Evolutionary conservation across 2,329 filamentous ascomycete genomes (phyloP).

Genomic region (Talaromyces verruculosus): DNA sequence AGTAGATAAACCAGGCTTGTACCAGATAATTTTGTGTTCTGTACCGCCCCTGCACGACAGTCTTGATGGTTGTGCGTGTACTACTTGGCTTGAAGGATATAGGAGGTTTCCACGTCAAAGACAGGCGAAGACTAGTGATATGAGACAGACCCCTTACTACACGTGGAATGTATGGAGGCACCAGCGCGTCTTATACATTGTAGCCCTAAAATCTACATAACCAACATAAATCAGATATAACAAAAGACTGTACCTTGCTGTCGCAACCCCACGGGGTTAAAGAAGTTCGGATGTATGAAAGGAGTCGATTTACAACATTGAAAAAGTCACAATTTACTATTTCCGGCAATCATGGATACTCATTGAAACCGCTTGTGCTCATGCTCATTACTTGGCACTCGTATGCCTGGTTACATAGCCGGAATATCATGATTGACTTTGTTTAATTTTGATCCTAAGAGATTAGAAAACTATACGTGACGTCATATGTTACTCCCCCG

Average conservation of each 20-base stretch:
- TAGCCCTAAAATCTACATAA: neutral
- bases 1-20: neutral
- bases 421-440: neutral
- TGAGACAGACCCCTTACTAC: neutral
- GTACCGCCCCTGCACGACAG: neutral
- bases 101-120: neutral
- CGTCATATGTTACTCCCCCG: neutral
- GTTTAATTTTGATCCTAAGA: neutral
- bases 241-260: neutral
- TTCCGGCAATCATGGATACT: no score
- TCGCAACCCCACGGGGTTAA: neutral
- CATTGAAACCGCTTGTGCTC: neutral
- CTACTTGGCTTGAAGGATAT: neutral
- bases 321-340: neutral
- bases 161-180: neutral
- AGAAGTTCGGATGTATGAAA: neutral
- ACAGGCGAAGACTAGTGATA: neutral
- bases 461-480: neutral
- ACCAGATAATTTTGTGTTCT: neutral
- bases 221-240: neutral
- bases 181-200: neutral
- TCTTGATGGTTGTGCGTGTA: neutral
- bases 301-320: neutral
- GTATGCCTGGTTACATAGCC: neutral
- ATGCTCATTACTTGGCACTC: neutral